A percentile compares a stretch with the other conserved stretches of the same genome.
Conservation (phyloP, 306 rosid species). For the Vachellia collinsii region DNA sequence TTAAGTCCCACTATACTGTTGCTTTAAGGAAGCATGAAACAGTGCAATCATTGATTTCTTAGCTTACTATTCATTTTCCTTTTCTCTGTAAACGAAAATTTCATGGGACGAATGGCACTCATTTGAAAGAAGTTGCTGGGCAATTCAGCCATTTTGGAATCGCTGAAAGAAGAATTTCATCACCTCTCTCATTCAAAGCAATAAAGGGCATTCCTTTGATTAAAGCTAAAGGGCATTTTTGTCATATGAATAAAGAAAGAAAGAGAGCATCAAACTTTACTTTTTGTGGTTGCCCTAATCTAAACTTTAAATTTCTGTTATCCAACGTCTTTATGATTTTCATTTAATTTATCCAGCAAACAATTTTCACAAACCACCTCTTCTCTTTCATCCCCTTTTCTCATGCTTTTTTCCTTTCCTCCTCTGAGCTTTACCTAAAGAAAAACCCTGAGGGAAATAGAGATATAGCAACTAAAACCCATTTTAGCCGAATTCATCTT, state of each 20-base stretch:
- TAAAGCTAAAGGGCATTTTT: constrained; percentile 87
- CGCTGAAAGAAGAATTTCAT: constrained; percentile 67
- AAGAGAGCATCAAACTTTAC: constrained; percentile 62
- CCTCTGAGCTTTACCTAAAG: constrained; percentile 59
- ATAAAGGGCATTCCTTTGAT: constrained; percentile 71
- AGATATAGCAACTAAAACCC: constrained; percentile 40
- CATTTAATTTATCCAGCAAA: constrained; percentile 28
- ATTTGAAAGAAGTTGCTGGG: constrained; percentile 43
- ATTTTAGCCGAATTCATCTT: constrained; percentile 53
- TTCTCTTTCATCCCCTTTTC: constrained; percentile 35
- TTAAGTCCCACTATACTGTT: constrained; percentile 20
- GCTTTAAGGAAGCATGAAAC: constrained; percentile 5
- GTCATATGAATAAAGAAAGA: constrained; percentile 58
- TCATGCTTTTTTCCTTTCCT: constrained; percentile 41
- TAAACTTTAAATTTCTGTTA: constrained; percentile 75
- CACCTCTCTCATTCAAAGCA: constrained; percentile 59
- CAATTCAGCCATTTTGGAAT: constrained; percentile 58
- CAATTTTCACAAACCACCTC: constrained; percentile 39
- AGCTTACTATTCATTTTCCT: constrained; percentile 12
- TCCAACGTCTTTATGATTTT: constrained; percentile 58
- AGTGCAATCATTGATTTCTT: constrained; percentile 16
- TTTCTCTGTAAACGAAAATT: background rate
- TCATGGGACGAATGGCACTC: constrained; percentile 33
- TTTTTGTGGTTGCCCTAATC: constrained; percentile 55
- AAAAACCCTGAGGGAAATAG: constrained; percentile 53